A percentile compares a stretch with the other conserved stretches of the same genome.
phyloP scores from a whole-genome alignment of 306 rosid species.

The Trifolium dubium region DNA sequence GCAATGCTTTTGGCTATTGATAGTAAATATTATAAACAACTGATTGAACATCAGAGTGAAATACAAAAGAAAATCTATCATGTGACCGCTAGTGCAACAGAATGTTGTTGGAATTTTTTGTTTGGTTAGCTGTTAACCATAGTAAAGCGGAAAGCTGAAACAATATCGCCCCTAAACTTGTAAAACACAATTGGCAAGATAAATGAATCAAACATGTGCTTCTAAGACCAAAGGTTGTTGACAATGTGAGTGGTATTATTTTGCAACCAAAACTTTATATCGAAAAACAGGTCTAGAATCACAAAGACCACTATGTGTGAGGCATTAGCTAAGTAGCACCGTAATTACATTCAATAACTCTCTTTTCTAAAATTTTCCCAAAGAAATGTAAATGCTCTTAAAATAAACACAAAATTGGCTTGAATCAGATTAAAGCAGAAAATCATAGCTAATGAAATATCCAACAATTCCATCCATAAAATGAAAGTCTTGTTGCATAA shows the following conservation, averaged over 20 bases:
- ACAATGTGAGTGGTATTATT: constrained; percentile 15
- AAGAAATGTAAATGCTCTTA: not conserved
- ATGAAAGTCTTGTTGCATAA: not conserved
- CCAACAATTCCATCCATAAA: constrained; percentile 31
- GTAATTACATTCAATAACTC: not conserved
- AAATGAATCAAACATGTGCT: constrained; percentile 9
- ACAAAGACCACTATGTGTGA: not conserved
- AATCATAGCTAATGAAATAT: constrained; percentile 21
- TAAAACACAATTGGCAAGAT: constrained; percentile 8
- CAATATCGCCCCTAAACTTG: constrained; percentile 20
- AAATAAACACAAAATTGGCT: constrained; percentile 30
- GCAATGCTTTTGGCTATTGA: constrained; percentile 14
- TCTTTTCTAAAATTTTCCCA: constrained; percentile 12
- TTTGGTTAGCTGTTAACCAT: not conserved
- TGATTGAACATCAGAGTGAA: constrained; percentile 23
- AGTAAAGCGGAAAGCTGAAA: too few species aligned
- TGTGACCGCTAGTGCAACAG: not conserved
- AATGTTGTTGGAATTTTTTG: not conserved
- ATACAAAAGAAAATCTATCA: not conserved
- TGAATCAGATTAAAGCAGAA: constrained; percentile 32
- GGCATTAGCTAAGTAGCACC: constrained; percentile 5
- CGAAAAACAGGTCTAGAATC: constrained; percentile 11
- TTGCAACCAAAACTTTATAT: constrained; percentile 29
- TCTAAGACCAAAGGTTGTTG: not conserved
- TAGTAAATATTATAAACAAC: constrained; percentile 24